Percentiles rank a stretch among this genome's conserved stretches.
Conservation (phyloP, 2,329 filamentous ascomycete species). For the Monosporascus sp. region DNA sequence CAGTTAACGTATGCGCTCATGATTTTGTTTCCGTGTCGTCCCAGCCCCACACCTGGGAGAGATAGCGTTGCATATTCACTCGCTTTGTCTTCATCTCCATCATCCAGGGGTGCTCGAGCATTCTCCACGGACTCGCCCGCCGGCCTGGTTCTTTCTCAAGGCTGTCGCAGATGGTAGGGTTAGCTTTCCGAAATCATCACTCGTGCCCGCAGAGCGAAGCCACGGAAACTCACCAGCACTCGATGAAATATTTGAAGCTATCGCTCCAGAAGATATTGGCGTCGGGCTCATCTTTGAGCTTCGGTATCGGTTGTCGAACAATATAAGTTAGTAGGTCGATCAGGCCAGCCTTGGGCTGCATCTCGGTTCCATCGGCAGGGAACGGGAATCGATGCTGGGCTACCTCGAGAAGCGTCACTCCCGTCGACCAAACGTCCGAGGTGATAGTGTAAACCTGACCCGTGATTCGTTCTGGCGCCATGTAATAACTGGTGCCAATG, state of each 20-base stretch:
- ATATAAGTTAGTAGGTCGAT: constrained; percentile 98
- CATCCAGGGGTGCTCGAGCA: constrained; percentile 99
- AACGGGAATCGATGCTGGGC: constrained; percentile 98
- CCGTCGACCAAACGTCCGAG: constrained; percentile 96
- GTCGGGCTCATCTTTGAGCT: constrained; percentile 89
- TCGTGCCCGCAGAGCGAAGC: no score
- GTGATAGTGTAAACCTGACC: constrained; percentile 98
- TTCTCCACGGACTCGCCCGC: constrained; percentile 92
- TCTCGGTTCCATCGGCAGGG: constrained; percentile 91
- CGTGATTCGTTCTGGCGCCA: constrained; percentile 97
- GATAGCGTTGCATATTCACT: constrained; percentile 94
- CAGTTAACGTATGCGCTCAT: constrained; percentile 2
- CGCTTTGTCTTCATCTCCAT: constrained; percentile 91
- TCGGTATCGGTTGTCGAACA: constrained; percentile 89
- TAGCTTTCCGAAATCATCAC: constrained; percentile 4
- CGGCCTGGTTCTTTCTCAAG: constrained; percentile 87
- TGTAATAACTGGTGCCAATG: constrained; percentile 98
- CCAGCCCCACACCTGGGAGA: constrained; percentile 97
- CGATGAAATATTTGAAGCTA: constrained; percentile 98
- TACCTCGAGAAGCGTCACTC: constrained; percentile 97
- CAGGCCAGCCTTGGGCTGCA: constrained; percentile 85
- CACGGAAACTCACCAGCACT: constrained; percentile 79
- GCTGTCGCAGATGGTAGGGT: constrained; percentile 41
- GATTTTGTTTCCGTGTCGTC: constrained; percentile 47
- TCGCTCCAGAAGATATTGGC: constrained; percentile 91